phyloP scores from a whole-genome alignment of 176 grass and related monocot genomes.

The Canna indica region DNA sequence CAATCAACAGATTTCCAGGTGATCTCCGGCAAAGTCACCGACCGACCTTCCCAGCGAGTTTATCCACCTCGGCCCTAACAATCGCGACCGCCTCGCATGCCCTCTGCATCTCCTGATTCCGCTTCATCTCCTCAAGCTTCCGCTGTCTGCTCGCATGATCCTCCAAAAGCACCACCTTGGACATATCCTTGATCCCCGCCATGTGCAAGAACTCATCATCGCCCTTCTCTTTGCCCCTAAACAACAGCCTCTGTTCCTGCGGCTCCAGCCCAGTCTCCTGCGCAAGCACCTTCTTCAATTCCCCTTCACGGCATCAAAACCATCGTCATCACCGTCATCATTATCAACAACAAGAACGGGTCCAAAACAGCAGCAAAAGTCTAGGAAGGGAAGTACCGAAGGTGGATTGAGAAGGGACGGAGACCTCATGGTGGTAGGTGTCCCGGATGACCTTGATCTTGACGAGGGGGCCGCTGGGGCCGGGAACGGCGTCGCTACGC shows the following conservation, averaged over 20 bases:
- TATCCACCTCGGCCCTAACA: constrained; percentile 73
- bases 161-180: constrained; percentile 73
- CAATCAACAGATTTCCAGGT: constrained; percentile 1
- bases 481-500: constrained; percentile 41
- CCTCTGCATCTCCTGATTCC: constrained; percentile 53
- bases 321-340: neutral
- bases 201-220: constrained; percentile 55
- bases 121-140: constrained; percentile 33
- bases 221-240: constrained; percentile 76
- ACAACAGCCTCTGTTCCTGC: constrained; percentile 66
- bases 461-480: constrained; percentile 25
- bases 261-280: constrained; percentile 52
- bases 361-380: neutral
- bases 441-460: constrained; percentile 72
- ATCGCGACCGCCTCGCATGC: constrained; percentile 47
- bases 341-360: neutral
- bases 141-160: constrained; percentile 45
- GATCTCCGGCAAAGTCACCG: neutral
- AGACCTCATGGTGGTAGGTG: constrained; percentile 48
- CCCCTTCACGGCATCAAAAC: constrained; percentile 37
- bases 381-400: constrained; percentile 40
- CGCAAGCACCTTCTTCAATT: constrained; percentile 59
- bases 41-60: constrained; percentile 61
- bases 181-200: constrained; percentile 61
- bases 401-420: constrained; percentile 58